Base-by-base conservation (phyloP, 108 stramenopile species). In the Nannochloropsis gaditana region DNA sequence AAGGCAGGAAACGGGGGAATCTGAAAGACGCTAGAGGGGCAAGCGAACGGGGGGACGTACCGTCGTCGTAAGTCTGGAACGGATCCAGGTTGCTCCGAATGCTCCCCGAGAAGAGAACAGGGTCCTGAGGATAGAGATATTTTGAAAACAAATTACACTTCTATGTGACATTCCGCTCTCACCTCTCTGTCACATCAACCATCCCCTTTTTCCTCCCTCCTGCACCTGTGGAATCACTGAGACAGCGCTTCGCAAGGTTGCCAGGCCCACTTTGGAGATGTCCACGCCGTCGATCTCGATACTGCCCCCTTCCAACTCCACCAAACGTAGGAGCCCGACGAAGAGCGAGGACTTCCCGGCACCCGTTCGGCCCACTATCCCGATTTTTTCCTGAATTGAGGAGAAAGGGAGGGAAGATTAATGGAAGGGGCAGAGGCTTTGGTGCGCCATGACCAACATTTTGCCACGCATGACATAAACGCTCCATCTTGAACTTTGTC, bases 81-180 rank as follows among this genome's bases (percentile, higher is more conserved):
- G 96, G 95, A 83, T 93, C 93, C 10, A 99, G 87, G 87, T 99
- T 99, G 83, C 88, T 89, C 47, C 92, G 90, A 43, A 99, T 41
- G 11, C 95, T 94, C 15, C 96, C 98, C 15, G 93, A 85, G 87
- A 97, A 99, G 11, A 99, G 84, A 43, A 93, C 93, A n/a, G 96
- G 95, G 85, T 96, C 94, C 92, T 87, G 45, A 11, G 2, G 84
- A 79, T 15, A 79, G 3, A 84, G 59, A 73, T 31, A 1, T 31
- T 31, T 31, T 19, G 19, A 73, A 19, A 19, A 73, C 1, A 19
- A 19, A 73, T 73, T 73, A 73, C 59, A 19, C 1, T 19, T 73
- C 15, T 19, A 15, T 73, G 17, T 19, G 19, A 15, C 17, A 73
- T 73, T 73, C 1, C 15, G 59, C 19, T 19, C 59, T 73, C 15